Percentiles rank a stretch among this genome's conserved stretches.
phyloP scores from a whole-genome alignment of 768 basidiomycete genomes.

The Coprinopsis sp. region DNA sequence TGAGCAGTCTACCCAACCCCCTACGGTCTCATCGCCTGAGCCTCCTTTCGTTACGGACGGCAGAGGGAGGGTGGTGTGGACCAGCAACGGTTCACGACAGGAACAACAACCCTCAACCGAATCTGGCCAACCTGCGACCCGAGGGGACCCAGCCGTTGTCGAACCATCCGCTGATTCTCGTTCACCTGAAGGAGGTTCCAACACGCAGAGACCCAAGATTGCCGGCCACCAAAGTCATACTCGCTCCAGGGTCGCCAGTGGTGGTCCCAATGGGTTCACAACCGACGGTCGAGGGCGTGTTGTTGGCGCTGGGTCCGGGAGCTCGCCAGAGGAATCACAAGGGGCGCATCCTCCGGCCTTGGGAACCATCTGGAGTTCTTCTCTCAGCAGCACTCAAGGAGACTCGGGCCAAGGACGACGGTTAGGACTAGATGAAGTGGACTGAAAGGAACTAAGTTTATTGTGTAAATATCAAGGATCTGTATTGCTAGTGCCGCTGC shows the following conservation, averaged over 20 bases:
- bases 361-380: too few species aligned
- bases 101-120: not conserved
- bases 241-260: not conserved
- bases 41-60: conserved; percentile 64
- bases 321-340: too few species aligned
- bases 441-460: too few species aligned
- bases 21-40: conserved; percentile 10
- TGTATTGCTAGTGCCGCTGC: too few species aligned
- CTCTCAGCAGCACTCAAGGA: too few species aligned
- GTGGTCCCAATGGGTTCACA: not conserved
- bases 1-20: not conserved
- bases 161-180: not conserved
- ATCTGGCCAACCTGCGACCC: not conserved
- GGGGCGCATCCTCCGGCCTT: too few species aligned
- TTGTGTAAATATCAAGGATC: too few species aligned
- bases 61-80: conserved; percentile 55
- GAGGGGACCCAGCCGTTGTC: not conserved
- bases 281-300: conserved; percentile 6
- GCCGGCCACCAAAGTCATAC: not conserved
- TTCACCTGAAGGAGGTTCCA: not conserved
- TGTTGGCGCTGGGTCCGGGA: conserved; percentile 1
- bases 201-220: not conserved
- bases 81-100: conserved; percentile 12
- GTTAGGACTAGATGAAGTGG: too few species aligned
- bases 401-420: too few species aligned